A percentile compares a stretch with the other conserved stretches of the same genome.
Conservation (phyloP, 108 stramenopile species). For the Heterococcus sp. region DNA sequence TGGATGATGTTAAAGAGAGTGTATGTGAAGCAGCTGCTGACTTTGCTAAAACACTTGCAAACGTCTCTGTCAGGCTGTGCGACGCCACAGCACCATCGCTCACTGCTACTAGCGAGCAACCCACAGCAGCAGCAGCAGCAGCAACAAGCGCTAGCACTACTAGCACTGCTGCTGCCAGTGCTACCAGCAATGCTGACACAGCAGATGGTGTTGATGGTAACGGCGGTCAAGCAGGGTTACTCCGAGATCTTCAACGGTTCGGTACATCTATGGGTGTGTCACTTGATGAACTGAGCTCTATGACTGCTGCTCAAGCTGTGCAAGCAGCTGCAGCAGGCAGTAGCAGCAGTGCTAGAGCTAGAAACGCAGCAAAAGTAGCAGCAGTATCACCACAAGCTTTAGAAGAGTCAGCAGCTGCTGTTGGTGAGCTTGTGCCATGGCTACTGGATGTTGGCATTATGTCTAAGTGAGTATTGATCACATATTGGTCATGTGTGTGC, state of each 20-base stretch:
- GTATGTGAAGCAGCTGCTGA: conserved; percentile 18
- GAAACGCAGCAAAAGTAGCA: neutral
- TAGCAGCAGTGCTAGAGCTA: neutral
- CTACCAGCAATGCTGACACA: conserved; percentile 8
- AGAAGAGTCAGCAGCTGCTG: conserved; percentile 14
- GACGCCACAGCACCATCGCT: neutral
- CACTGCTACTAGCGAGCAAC: neutral
- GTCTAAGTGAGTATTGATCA: neutral
- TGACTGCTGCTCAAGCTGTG: neutral
- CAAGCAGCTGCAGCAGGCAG: conserved; percentile 13
- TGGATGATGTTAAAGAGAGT: conserved; percentile 44
- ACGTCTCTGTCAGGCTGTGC: conserved; percentile 27
- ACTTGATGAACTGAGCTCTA: neutral
- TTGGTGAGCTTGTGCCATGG: conserved; percentile 32
- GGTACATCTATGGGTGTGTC: neutral
- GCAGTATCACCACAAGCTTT: conserved; percentile 10
- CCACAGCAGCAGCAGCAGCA: conserved; percentile 7
- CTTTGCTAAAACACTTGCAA: conserved; percentile 32
- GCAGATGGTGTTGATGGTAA: conserved; percentile 17
- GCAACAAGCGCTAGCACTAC: neutral
- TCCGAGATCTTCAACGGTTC: neutral
- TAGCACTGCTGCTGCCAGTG: neutral
- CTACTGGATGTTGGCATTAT: conserved; percentile 34
- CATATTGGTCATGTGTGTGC: too few species aligned
- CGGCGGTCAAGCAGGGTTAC: neutral